Conservation (phyloP, 2,329 filamentous ascomycete genomes). For the Talaromyces funiculosus region DNA sequence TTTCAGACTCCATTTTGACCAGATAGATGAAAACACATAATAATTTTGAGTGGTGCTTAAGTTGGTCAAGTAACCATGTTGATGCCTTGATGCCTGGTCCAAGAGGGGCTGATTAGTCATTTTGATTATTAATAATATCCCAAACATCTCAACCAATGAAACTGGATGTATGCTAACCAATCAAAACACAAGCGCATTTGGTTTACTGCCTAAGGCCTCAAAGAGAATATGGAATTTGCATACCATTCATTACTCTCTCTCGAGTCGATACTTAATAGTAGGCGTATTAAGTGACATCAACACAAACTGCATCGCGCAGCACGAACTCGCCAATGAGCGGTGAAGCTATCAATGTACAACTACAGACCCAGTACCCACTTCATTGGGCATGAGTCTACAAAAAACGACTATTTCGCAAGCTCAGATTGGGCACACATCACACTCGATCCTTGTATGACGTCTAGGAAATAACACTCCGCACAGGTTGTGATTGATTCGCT, state of each 20-base stretch:
- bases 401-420: not conserved
- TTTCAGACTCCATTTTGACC: not conserved
- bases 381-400: constrained; percentile 4
- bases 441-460: not conserved
- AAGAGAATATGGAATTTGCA: not conserved
- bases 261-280: not conserved
- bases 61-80: not conserved
- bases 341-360: not conserved
- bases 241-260: not conserved
- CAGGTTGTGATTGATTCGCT: not conserved
- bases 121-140: not conserved
- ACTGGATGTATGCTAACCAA: not conserved
- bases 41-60: not conserved
- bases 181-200: not conserved
- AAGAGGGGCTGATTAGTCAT: not conserved
- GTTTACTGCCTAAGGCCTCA: not conserved
- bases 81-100: not conserved
- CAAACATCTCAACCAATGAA: not conserved
- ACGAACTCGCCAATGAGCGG: not conserved
- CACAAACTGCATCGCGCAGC: not conserved
- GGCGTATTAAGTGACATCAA: not conserved
- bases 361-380: not conserved
- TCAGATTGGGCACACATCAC: constrained; percentile 6
- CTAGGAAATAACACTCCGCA: not conserved
- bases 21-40: not conserved